These are phyloP conservation scores for Diutina mesorugosa DNA, from an alignment of 1,139 yeast species.

Conservation along the genomic window DNA sequence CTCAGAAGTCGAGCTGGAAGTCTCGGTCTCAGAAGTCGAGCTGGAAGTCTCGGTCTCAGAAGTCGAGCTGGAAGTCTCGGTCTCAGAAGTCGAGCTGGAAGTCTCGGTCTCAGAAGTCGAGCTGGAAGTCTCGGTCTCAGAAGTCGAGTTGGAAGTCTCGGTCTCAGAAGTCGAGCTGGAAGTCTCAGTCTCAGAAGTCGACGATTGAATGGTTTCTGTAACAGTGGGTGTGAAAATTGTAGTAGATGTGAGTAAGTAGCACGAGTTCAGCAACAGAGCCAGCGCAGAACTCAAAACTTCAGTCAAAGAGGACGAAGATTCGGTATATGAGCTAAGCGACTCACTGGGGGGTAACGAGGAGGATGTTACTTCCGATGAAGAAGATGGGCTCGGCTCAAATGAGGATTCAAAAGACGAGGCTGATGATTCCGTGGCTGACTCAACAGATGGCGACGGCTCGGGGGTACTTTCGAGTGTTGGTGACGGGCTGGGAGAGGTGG, in stretches of 20 bases:
- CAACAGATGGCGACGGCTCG: not conserved
- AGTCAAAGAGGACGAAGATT: not conserved
- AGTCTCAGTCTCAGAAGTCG: not conserved
- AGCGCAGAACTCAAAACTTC: not conserved
- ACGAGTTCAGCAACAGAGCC: not conserved
- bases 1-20: too few species aligned
- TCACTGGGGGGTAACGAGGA: not conserved
- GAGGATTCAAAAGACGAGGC: not conserved
- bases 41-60: too few species aligned
- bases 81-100: not conserved
- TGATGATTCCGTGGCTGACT: not conserved
- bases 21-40: too few species aligned
- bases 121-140: not conserved
- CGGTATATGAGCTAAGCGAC: not conserved
- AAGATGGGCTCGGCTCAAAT: not conserved
- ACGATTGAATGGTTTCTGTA: not conserved
- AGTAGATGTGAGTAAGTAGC: not conserved
- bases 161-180: not conserved
- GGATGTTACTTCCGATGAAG: not conserved
- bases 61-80: not conserved
- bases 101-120: not conserved
- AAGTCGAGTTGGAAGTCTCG: not conserved
- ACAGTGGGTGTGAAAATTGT: not conserved
- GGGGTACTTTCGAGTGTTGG: not conserved
- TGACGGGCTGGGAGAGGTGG: not conserved